Percentiles rank a stretch among this genome's conserved stretches.
Conservation (phyloP, 208 protist species). For the Trypanosoma boissoni region DNA sequence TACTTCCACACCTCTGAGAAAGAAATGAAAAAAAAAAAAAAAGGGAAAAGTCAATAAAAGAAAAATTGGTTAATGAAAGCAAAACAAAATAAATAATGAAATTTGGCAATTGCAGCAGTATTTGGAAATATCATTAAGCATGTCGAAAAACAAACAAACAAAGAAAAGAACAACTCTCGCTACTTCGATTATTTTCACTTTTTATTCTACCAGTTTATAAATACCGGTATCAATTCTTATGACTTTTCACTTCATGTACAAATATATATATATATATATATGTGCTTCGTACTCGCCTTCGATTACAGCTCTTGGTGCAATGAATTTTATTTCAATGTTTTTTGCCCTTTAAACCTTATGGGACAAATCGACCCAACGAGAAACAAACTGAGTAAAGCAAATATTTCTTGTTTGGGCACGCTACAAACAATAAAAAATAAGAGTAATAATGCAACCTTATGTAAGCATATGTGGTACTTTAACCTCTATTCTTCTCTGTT, state of each 20-base stretch:
- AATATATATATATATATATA: constrained; percentile 12
- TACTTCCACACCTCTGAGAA: neutral
- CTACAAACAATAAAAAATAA: no score
- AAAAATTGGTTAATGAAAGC: neutral
- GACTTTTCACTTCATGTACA: neutral
- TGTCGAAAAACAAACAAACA: constrained; percentile 8
- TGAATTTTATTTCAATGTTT: no score
- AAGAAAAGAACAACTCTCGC: no score
- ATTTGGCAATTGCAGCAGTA: constrained; percentile 1
- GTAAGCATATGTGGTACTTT: no score
- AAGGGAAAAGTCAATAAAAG: constrained; percentile 13
- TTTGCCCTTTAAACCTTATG: no score
- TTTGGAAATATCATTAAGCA: neutral
- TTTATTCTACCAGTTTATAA: neutral
- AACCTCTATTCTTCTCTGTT: no score
- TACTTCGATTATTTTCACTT: neutral
- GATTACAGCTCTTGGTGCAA: no score
- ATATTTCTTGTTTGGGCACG: no score
- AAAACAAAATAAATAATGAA: constrained; percentile 1
- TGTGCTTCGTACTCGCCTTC: neutral
- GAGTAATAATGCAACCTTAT: no score
- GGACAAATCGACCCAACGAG: no score
- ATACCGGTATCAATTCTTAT: neutral
- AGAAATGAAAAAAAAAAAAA: neutral
- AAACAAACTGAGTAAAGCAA: no score